Evolutionary conservation across 305 asterid species (phyloP), one percentile per base, ranked within the genome.

Genomic region (Fraxinus sp.): DNA sequence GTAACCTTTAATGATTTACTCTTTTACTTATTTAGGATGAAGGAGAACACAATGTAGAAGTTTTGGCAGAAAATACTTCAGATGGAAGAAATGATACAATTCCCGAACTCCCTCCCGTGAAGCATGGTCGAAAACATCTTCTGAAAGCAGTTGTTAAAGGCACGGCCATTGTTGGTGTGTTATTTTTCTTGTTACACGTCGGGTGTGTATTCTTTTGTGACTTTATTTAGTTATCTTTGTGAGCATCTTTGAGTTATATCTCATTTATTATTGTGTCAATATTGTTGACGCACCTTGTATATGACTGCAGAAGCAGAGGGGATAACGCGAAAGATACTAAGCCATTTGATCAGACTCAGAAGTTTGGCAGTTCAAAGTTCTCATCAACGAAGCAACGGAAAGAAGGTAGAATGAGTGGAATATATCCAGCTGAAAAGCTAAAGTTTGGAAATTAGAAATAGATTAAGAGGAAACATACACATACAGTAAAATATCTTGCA

Each of bases 91-190:
- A 80, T 74, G 86, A 78, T n/a, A 77, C 84, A 7, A 52, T 36
- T 80, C 70, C 83, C 36, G 82, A 14, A 41, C 77, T 7, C 26
- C 83, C 86, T 36, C 74, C 79, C 9, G 80, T 5, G 39, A 88
- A 89, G 85, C 87, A 24, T 49, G 78, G 41, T 7, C 66, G 39
- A 75, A 86, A 30, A 80, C 92, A 91, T 62, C 79, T 93, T 72
- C 87, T 94, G 73, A 89, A 86, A 84, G 86, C 93, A 74, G 92
- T 92, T 66, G 92, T 83, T 72, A 88, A 89, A 84, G 94, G 98
- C 88, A 92, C 95, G 71, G 97, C 95, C 74, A 84, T 95, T 83
- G 90, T 92, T 74, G 96, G 97, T 73, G 84, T 86, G 28, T 74
- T 93, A 77, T 85, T 87, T 87, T 87, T 95, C 81, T 78, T 91